These are phyloP conservation scores for Leccinum longicurvipes DNA, from an alignment of 768 basidiomycete species.

Conservation along the genomic window DNA sequence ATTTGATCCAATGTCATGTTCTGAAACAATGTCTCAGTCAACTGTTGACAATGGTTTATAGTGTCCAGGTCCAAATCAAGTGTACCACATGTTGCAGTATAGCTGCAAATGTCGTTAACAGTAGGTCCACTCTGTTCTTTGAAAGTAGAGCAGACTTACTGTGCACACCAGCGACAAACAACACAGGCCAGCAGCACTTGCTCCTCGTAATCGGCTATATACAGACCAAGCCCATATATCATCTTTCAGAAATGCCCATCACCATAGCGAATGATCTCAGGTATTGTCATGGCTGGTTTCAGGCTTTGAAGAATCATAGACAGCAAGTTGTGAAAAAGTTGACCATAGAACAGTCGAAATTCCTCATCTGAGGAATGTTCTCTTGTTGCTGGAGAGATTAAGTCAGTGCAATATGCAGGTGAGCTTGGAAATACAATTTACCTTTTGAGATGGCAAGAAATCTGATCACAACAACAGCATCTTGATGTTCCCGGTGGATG, in stretches of 20 bases:
- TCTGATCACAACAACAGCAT: conserved; percentile 7
- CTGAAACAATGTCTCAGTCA: not conserved
- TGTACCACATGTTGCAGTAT: not conserved
- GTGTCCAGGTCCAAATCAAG: not conserved
- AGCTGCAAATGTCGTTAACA: no score
- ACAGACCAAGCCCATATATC: not conserved
- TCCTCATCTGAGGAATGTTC: conserved; percentile 6
- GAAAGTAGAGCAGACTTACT: not conserved
- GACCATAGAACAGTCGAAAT: conserved; percentile 29
- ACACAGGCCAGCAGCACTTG: not conserved
- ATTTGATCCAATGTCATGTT: conserved; percentile 5
- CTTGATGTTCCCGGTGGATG: not conserved
- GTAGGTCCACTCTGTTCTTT: no score
- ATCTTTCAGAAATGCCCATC: conserved; percentile 30
- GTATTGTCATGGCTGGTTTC: conserved; percentile 25
- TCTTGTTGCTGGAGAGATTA: conserved; percentile 2
- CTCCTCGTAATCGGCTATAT: no score
- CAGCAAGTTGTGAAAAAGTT: conserved; percentile 30
- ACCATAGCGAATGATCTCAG: conserved; percentile 21
- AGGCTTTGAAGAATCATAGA: no score
- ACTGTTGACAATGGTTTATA: not conserved
- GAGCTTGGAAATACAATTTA: conserved; percentile 8
- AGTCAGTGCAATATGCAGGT: no score
- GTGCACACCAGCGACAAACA: not conserved
- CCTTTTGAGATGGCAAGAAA: conserved; percentile 33